These are phyloP conservation scores for Pichia sp. DNA, from an alignment of 1,139 yeast genomes.

Conservation along the genomic window DNA sequence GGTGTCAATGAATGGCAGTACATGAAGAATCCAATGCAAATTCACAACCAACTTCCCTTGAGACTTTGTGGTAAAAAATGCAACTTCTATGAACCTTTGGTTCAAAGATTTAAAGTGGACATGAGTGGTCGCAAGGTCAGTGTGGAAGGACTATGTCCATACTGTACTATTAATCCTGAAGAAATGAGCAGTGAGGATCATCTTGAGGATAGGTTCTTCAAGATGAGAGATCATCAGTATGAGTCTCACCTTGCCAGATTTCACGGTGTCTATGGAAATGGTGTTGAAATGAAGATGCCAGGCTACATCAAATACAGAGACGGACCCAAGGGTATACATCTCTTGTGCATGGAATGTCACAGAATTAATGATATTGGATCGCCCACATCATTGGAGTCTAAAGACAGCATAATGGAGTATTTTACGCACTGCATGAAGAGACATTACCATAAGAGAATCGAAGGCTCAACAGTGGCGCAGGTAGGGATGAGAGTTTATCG, in stretches of 20 bases:
- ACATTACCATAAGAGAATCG: constrained; percentile 1
- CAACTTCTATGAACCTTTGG: constrained; percentile 23
- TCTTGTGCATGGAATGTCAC: constrained; percentile 5
- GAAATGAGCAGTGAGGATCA: constrained; percentile 1
- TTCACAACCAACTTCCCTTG: constrained; percentile 12
- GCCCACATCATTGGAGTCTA: background rate
- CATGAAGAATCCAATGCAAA: constrained; percentile 4
- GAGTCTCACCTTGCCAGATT: constrained; percentile 25
- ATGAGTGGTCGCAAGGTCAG: constrained; percentile 9
- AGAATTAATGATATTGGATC: background rate
- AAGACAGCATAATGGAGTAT: background rate
- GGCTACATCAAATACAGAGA: constrained; percentile 11
- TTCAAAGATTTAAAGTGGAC: constrained; percentile 15
- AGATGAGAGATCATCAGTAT: constrained; percentile 22
- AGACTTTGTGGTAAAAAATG: constrained; percentile 14
- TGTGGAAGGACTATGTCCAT: constrained; percentile 23
- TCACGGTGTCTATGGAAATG: constrained; percentile 26
- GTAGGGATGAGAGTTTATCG: no score
- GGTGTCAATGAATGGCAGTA: constrained; percentile 7
- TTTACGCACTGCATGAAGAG: constrained; percentile 3
- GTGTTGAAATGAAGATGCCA: constrained; percentile 22
- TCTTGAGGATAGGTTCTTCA: constrained; percentile 13
- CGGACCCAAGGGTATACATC: background rate
- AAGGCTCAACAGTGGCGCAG: background rate
- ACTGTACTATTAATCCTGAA: constrained; percentile 14